Evolutionary conservation across 2,329 filamentous ascomycete genomes (phyloP).

Genomic region (Teratosphaeria pseudoeucalypti): DNA sequence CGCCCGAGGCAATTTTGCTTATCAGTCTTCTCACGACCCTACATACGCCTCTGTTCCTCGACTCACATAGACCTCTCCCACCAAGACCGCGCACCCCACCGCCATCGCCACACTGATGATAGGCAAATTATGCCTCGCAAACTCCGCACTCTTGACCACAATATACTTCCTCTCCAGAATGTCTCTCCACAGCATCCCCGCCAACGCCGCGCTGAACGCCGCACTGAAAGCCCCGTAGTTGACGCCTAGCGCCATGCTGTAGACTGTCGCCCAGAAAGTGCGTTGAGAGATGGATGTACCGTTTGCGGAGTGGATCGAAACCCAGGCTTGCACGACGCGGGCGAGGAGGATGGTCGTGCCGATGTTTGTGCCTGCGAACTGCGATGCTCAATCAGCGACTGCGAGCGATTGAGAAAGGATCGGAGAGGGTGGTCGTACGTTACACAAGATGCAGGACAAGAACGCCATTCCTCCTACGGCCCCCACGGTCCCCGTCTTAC

Average conservation of each 20-base stretch:
- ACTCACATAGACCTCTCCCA: constrained; percentile 54
- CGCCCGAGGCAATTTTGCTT: too few relatives aligned
- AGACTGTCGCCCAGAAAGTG: constrained; percentile 64
- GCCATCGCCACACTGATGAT: constrained; percentile 62
- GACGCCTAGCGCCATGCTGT: constrained; percentile 58
- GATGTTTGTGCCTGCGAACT: constrained; percentile 71
- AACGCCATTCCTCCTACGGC: constrained; percentile 65
- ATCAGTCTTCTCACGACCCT: background rate
- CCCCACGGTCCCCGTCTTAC: constrained; percentile 57
- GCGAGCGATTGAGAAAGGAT: too few relatives aligned
- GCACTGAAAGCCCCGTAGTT: constrained; percentile 64
- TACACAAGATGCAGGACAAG: constrained; percentile 59
- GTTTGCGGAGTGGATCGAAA: constrained; percentile 44
- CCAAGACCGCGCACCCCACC: constrained; percentile 50
- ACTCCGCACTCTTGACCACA: constrained; percentile 51
- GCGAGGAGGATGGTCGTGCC: constrained; percentile 64
- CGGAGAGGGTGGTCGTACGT: constrained; percentile 42
- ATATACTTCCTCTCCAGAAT: constrained; percentile 61
- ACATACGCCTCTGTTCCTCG: constrained; percentile 32
- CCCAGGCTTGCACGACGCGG: constrained; percentile 60
- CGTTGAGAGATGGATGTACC: constrained; percentile 47
- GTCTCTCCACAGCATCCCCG: constrained; percentile 62
- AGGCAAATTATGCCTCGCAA: constrained; percentile 57
- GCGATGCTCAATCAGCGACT: background rate
- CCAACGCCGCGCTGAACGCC: constrained; percentile 60